Base-by-base conservation (phyloP, 2,329 filamentous ascomycete species). In the Colletotrichum cordylinicola region DNA sequence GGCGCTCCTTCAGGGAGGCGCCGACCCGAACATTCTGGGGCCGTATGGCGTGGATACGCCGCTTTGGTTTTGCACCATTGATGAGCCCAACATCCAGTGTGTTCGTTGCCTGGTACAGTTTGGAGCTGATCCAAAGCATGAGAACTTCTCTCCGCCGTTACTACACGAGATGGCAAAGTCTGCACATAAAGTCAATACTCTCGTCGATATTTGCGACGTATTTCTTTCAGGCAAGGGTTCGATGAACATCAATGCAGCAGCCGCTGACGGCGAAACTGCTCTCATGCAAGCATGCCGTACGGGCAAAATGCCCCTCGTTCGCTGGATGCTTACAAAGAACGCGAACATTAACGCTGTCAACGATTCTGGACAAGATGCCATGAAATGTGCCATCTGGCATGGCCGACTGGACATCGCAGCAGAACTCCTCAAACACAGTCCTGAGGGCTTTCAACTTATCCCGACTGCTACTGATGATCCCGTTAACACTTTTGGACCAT, bases 401-500 rank as follows among this genome's bases (percentile, higher is more conserved):
- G 43, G 43, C 43, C n/a, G 10, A 21, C 43, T 21, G n/a, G 43
- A 52, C n/a, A 24, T 52, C 43, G n/a, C 0, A n/a, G n/a, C 43
- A 52, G 43, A 52, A 52, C 43, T 52, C 12, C 43, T 52, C n/a
- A 21, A 7, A 0, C 43, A 52, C 43, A 52, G 13, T 24, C 43
- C n/a, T 21, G 43, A 52, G 10, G 43, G 43, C 2, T 21, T 18
- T 21, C n/a, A 52, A 52, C 43, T 52, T 52, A n/a, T 52, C n/a
- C 43, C 43, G 43, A 0, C 43, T 52, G 43, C 43, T 52, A 52
- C 43, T 1, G 43, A 52, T 1, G 12, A 52, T 21, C 43, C n/a
- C 0, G n/a, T 21, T 0, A 52, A 52, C 3, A 52, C 6, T 0
- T 52, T 52, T 21, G 43, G 10, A 1, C 10, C 10, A 0, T 52